Conservation (phyloP, 148 eudicot species). For the Diospyros kaki region DNA sequence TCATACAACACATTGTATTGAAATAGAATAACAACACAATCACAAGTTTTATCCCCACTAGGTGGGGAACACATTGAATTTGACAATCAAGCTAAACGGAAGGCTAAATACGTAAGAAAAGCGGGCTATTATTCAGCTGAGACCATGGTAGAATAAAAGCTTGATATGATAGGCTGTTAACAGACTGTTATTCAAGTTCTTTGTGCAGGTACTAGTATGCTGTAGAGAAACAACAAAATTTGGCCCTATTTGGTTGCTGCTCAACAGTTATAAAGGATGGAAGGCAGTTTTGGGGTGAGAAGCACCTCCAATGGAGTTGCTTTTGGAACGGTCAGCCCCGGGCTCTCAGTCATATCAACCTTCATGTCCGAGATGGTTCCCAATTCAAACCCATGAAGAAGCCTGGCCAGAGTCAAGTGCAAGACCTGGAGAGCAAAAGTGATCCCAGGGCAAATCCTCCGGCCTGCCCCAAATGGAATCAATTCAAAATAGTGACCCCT, state of each 20-base stretch:
- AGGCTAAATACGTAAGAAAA: too few species aligned
- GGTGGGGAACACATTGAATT: too few species aligned
- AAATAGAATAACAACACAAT: too few species aligned
- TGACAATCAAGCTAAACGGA: too few species aligned
- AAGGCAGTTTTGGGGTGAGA: background rate
- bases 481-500: slow-evolving; percentile 15
- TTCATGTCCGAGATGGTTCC: slow-evolving; percentile 2
- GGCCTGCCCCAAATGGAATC: slow-evolving; percentile 23
- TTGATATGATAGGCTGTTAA: too few species aligned
- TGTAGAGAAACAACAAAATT: too few species aligned
- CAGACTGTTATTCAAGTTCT: too few species aligned
- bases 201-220: too few species aligned
- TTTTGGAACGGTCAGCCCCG: slow-evolving; percentile 9
- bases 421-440: slow-evolving; percentile 5
- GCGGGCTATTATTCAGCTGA: too few species aligned
- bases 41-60: too few species aligned
- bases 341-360: slow-evolving; percentile 17
- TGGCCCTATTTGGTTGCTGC: background rate
- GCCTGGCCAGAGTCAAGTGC: slow-evolving; percentile 8
- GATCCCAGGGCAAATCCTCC: slow-evolving; percentile 23
- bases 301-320: slow-evolving; percentile 7
- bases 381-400: slow-evolving; percentile 20
- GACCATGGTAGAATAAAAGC: too few species aligned
- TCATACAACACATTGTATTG: too few species aligned
- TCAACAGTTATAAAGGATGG: background rate